Evolutionary conservation across 2,329 filamentous ascomycete genomes (phyloP).

Genomic region (Alternaria sp.): DNA sequence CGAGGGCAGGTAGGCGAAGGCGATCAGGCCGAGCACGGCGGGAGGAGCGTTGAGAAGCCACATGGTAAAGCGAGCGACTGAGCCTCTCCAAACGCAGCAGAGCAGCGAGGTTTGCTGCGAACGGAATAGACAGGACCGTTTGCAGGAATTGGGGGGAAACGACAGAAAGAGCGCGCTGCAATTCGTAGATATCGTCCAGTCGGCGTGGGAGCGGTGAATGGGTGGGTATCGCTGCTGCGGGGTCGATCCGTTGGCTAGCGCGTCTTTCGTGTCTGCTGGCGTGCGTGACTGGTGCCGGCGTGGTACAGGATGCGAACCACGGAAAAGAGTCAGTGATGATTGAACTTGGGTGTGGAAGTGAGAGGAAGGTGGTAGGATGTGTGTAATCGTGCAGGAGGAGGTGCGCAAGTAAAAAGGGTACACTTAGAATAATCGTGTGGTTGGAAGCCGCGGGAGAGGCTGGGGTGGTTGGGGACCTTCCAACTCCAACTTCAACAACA

Average conservation of each 20-base stretch:
- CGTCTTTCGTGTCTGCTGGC: constrained; percentile 7
- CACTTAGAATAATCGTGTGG: constrained; percentile 38
- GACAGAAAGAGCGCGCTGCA: constrained; percentile 2
- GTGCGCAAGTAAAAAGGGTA: constrained; percentile 39
- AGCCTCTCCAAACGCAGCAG: constrained; percentile 11
- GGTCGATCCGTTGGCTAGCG: constrained; percentile 23
- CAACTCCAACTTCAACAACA: constrained; percentile 6
- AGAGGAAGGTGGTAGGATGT: constrained; percentile 6
- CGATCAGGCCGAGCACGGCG: constrained; percentile 64
- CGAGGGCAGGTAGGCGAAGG: constrained; percentile 57
- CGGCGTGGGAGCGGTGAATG: constrained; percentile 23
- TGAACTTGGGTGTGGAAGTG: not conserved
- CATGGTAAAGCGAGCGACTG: constrained; percentile 26
- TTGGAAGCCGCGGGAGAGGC: constrained; percentile 22
- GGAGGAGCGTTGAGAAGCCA: constrained; percentile 65
- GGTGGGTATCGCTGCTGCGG: constrained; percentile 15
- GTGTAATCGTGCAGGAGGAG: constrained; percentile 21
- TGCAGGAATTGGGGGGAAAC: constrained; percentile 9
- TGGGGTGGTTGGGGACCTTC: constrained; percentile 22
- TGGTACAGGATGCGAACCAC: not conserved
- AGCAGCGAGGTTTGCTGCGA: constrained; percentile 4
- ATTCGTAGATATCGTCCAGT: constrained; percentile 3
- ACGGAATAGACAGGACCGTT: constrained; percentile 9
- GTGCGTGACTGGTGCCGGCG: constrained; percentile 1
- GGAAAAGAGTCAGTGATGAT: constrained; percentile 17